Percentiles rank a stretch among this genome's conserved stretches.
phyloP scores from a whole-genome alignment of 1,139 yeast species.

The Taphrina deformans region DNA sequence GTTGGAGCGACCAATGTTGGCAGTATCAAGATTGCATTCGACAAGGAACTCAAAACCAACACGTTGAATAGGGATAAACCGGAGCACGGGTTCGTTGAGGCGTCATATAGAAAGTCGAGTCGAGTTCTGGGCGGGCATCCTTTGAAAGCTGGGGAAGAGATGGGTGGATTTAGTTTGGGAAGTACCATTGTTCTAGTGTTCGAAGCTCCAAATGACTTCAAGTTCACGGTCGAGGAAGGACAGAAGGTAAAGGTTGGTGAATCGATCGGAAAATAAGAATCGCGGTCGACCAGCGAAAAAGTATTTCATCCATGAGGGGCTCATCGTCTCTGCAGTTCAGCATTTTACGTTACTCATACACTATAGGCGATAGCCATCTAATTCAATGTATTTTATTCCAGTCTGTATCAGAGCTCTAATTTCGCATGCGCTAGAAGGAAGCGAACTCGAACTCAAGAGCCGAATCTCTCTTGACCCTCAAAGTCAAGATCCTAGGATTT shows the following conservation, averaged over 20 bases:
- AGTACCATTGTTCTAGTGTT: slow-evolving; percentile 93
- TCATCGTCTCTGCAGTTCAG: too few relatives aligned
- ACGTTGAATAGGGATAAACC: slow-evolving; percentile 38
- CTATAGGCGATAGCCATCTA: too few relatives aligned
- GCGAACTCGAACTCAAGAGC: slow-evolving; percentile 27
- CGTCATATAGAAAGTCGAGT: slow-evolving; percentile 82
- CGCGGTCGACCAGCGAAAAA: not conserved
- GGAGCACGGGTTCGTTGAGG: slow-evolving; percentile 81
- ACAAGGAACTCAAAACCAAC: slow-evolving; percentile 84
- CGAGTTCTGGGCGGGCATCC: slow-evolving; percentile 84
- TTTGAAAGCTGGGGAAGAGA: slow-evolving; percentile 84
- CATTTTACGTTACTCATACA: too few relatives aligned
- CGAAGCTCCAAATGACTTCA: slow-evolving; percentile 83
- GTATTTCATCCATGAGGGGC: too few relatives aligned
- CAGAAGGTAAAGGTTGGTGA: slow-evolving; percentile 78
- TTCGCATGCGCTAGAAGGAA: slow-evolving; percentile 21
- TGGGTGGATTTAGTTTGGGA: slow-evolving; percentile 96
- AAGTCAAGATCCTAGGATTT: not conserved
- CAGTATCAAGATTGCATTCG: slow-evolving; percentile 86
- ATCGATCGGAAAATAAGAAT: not conserved
- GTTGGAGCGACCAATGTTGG: slow-evolving; percentile 99
- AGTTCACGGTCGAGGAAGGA: slow-evolving; percentile 68
- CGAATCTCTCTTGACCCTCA: slow-evolving; percentile 4
- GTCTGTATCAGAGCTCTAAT: slow-evolving; percentile 21
- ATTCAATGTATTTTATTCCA: not conserved